These are phyloP conservation scores for Hibiscus tridactylites DNA, from an alignment of 345 rosid species.

Conservation along the genomic window DNA sequence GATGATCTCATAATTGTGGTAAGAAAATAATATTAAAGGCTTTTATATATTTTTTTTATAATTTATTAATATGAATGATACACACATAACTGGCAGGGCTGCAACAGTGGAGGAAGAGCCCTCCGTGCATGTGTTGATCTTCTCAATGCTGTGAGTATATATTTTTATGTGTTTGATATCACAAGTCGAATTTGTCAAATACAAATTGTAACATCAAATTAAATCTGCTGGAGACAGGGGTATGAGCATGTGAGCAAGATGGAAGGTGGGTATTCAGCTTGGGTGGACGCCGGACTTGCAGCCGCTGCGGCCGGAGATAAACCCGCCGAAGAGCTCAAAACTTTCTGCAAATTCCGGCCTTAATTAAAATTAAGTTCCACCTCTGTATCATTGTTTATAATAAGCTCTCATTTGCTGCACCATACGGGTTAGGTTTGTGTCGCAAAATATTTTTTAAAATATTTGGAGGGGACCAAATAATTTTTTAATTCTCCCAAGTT, in stretches of 20 bases:
- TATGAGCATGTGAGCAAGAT: constrained; percentile 32
- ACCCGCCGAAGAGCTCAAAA: constrained; percentile 39
- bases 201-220: too few species aligned
- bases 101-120: constrained; percentile 32
- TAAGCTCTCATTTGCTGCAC: too few species aligned
- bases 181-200: not conserved
- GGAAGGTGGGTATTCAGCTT: constrained; percentile 47
- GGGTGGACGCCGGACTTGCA: constrained; percentile 40
- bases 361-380: not conserved
- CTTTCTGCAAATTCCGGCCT: constrained; percentile 35
- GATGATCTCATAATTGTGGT: constrained; percentile 42
- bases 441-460: too few species aligned
- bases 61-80: not conserved
- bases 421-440: too few species aligned
- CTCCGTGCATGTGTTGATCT: constrained; percentile 32
- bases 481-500: too few species aligned
- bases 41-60: not conserved
- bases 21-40: not conserved
- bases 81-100: constrained; percentile 9
- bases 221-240: constrained; percentile 18
- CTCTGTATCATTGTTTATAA: too few species aligned
- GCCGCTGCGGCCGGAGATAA: constrained; percentile 25
- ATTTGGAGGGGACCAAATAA: too few species aligned
- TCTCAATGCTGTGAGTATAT: constrained; percentile 30
- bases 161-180: not conserved